Base-by-base conservation (phyloP, 2,329 filamentous ascomycete species). In the Talaromyces albobiverticillius region DNA sequence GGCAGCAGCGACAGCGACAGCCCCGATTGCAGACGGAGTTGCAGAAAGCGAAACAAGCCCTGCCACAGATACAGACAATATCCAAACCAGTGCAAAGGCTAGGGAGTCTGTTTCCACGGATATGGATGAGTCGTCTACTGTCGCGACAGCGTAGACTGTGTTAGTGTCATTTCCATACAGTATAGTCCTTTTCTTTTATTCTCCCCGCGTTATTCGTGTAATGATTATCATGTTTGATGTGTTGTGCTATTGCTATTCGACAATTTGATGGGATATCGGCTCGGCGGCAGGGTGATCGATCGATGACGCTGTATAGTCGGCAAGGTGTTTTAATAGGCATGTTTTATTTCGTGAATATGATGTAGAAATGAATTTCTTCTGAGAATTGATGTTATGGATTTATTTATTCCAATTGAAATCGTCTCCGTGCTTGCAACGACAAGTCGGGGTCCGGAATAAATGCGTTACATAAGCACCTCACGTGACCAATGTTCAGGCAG, bases 401-500 rank as follows among this genome's bases (percentile, higher is more conserved):
- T n/a, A n/a, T n/a, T n/a, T n/a, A n/a, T n/a, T n/a, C n/a, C n/a
- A n/a, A n/a, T n/a, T n/a, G n/a, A n/a, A n/a, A n/a, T n/a, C n/a
- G n/a, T n/a, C n/a, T n/a, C n/a, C n/a, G n/a, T n/a, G n/a, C n/a
- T n/a, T n/a, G n/a, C n/a, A n/a, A n/a, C n/a, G n/a, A n/a, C n/a
- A n/a, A n/a, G n/a, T n/a, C n/a, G n/a, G n/a, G n/a, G n/a, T n/a
- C n/a, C n/a, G n/a, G n/a, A n/a, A n/a, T n/a, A n/a, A n/a, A n/a
- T n/a, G 8, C 18, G 2, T 52, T 52, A 45, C 22, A 46, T 52
- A 52, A 45, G 16, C 36, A 20, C 3, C 1, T n/a, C 26, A 11
- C 14, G 42, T 40, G 66, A 69, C 62, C 66, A 68, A 66, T 64
- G 53, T 29, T 1, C 54, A 69, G 67, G 67, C 67, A 65, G 59